Evolutionary conservation across 352 stramenopile species (phyloP), one percentile per base, ranked within the genome.

Genomic region (Nothophytophthora sp.): DNA sequence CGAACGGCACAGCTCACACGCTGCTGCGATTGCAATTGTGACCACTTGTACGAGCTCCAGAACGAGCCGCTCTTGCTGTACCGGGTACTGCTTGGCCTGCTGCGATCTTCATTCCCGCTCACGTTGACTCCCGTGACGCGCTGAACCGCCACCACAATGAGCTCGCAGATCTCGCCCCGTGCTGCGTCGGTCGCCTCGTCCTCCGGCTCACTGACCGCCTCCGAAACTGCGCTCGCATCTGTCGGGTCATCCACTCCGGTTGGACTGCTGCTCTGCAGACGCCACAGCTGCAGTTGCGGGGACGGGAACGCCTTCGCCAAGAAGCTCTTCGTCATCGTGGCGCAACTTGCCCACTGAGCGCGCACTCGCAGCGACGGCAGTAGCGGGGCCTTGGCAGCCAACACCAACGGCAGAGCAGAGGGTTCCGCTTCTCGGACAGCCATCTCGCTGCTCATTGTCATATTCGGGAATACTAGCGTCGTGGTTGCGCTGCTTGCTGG

Each of bases 141-240:
- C 35, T 69, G 63, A 18, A 76, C 63, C 9, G 67, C 67, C 19
- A 76, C 56, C 19, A 76, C 63, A 23, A 76, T 61, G 36, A 76
- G 70, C 58, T 76, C 67, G 52, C 40, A 45, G 39, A 76, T 56
- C 15, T 70, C 58, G n/a, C 63, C 63, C 24, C 63, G 49, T 38
- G 48, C 53, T 12, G 24, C 49, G 11, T 67, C 42, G 6, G 8
- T 5, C 18, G 22, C 23, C 22, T 46, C 39, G n/a, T 36, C 43
- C 29, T 53, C 43, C 28, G 52, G 49, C 1, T 59, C 42, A 6
- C 46, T 29, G 7, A n/a, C 27, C n/a, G n/a, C n/a, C n/a, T n/a
- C n/a, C 0, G 43, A 63, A 28, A 20, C 22, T 16, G 34, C 48
- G 22, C 41, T 66, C 12, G 24, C 29, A 25, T 63, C 61, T 0